Percentiles rank a stretch among this genome's conserved stretches.
Evolutionary conservation across 371 early-diverging fungal species (phyloP).

Genomic region (Cokeromyces recurvatus): DNA sequence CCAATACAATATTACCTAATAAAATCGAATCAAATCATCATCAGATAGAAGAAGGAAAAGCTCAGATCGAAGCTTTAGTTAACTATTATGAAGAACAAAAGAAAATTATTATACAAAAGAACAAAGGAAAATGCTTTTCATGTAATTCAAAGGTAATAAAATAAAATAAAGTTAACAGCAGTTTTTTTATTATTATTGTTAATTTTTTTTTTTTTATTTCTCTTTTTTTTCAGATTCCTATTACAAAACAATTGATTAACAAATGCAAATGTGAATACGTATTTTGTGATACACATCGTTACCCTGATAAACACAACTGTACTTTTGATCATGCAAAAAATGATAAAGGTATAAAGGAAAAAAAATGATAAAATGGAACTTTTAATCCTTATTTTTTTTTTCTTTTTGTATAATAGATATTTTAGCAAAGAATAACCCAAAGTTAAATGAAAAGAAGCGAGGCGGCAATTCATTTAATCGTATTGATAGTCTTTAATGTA

Average conservation of each 20-base stretch:
- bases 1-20: too few relatives aligned
- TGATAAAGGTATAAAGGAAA: conserved; percentile 48
- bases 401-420: conserved; percentile 49
- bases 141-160: conserved; percentile 67
- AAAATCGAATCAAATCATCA: not conserved
- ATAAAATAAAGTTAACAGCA: too few relatives aligned
- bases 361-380: too few relatives aligned
- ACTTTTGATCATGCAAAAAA: conserved; percentile 73
- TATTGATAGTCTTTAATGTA: conserved; percentile 53
- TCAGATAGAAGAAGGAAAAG: too few relatives aligned
- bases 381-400: too few relatives aligned
- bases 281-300: conserved; percentile 78
- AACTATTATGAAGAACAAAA: conserved; percentile 7
- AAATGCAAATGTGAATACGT: conserved; percentile 79
- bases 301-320: conserved; percentile 75
- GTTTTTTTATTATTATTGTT: too few relatives aligned
- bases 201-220: not conserved
- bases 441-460: conserved; percentile 70
- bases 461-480: conserved; percentile 79
- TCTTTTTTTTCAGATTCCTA: conserved; percentile 48
- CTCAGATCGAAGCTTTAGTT: not conserved
- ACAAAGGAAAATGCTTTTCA: conserved; percentile 69
- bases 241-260: conserved; percentile 81
- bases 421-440: conserved; percentile 75
- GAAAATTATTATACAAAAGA: conserved; percentile 48